Evolutionary conservation across 2,329 filamentous ascomycete genomes (phyloP), one percentile per base, ranked within the genome.

Genomic region (Zopfia rhizophila): DNA sequence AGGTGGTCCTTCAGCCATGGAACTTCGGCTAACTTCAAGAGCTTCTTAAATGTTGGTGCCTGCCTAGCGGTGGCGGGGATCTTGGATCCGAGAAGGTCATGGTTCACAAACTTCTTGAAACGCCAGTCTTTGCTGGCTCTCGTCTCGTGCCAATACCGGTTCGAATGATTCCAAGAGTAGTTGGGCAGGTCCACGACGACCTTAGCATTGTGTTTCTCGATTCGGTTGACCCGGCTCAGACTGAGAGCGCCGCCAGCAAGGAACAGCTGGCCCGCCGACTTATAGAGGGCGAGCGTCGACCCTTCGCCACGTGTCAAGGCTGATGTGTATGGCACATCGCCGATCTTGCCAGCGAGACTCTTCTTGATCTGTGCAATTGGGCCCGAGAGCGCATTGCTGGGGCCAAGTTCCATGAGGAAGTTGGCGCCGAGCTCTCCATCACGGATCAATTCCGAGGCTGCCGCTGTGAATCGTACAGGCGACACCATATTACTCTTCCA

Each of bases 1-100:
- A 27, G 63, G 48, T 82, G 77, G 24, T 78, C 74, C 0, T 54
- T 48, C 1, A 80, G 39, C 78, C 79, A 82, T 0, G 75, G 71
- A 1, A 66, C 49, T 22, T 75, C 66, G 0, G 61, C 47, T 2
- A 72, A 35, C 6, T 64, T 50, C 5, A 79, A 49, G 16, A 55
- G 3, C 18, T 57, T 50, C 25, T 47, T n/a, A 40, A 40, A 60
- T 1, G 7, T 27, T 0, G 42, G 41, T 17, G 42, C 27, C 10
- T 16, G 17, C 25, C 25, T 30, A 11, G 30, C 24, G 5, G 11
- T 29, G 7, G 36, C 53, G 3, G 38, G 36, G 2, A 54, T 25
- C 7, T 42, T 45, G 4, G 32, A 14, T 5, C 55, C 55, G 1
- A 59, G 42, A 1, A 55, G 31, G 60, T 58, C 38, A 39, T 58